Percentiles rank a stretch among this genome's conserved stretches.
These are phyloP conservation scores for Penicillium bovifimosum DNA, from an alignment of 495 filamentous ascomycete species.

Conservation along the genomic window DNA sequence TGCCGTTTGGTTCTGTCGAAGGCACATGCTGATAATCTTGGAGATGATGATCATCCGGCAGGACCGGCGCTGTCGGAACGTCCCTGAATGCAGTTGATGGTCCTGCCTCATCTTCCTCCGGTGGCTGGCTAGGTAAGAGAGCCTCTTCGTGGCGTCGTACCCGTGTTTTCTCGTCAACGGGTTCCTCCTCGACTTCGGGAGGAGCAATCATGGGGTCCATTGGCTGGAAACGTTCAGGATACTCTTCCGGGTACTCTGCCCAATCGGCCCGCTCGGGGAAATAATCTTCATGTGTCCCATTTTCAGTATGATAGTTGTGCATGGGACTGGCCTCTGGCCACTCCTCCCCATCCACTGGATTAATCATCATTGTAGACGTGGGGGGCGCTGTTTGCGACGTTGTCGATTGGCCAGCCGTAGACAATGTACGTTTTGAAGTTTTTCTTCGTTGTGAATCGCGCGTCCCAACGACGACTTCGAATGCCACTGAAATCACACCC, in stretches of 20 bases:
- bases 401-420: conserved; percentile 20
- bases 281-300: conserved; percentile 34
- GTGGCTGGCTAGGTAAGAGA: conserved; percentile 66
- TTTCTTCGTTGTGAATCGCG: conserved; percentile 64
- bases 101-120: conserved; percentile 42
- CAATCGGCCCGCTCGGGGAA: conserved; percentile 30
- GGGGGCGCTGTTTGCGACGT: conserved; percentile 10
- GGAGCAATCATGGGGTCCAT: conserved; percentile 40
- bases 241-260: conserved; percentile 26
- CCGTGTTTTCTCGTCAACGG: conserved; percentile 63
- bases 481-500: conserved; percentile 73
- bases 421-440: conserved; percentile 34
- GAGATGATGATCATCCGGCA: conserved; percentile 37
- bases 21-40: conserved; percentile 36
- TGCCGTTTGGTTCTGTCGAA: conserved; percentile 16
- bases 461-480: conserved; percentile 86
- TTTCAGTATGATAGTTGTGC: conserved; percentile 22
- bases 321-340: conserved; percentile 26
- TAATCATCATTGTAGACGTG: conserved; percentile 4
- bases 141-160: conserved; percentile 61
- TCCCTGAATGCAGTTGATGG: conserved; percentile 36
- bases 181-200: conserved; percentile 54
- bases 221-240: conserved; percentile 23
- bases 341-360: conserved; percentile 25
- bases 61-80: conserved; percentile 33